Conservation (phyloP, 2,329 filamentous ascomycete genomes). For the Phaeosphaeriaceae sp. region DNA sequence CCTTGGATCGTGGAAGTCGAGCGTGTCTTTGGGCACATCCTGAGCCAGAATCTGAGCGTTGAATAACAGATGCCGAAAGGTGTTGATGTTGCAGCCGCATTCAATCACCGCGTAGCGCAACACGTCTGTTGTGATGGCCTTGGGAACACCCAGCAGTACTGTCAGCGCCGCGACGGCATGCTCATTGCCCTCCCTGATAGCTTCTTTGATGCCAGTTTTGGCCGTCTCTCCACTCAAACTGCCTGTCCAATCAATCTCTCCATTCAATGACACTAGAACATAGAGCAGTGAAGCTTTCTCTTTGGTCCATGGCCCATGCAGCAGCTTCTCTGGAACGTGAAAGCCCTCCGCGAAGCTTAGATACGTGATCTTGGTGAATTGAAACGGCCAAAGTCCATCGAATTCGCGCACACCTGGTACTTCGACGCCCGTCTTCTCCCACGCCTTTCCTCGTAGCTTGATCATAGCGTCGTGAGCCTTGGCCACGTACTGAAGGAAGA, state of each 20-base stretch:
- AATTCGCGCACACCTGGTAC: slow-evolving; percentile 33
- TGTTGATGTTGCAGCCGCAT: slow-evolving; percentile 36
- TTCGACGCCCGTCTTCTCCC: slow-evolving; percentile 35
- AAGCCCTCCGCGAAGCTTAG: slow-evolving; percentile 42
- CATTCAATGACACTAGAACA: slow-evolving; percentile 41
- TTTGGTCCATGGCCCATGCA: slow-evolving; percentile 44
- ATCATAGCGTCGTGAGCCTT: slow-evolving; percentile 38
- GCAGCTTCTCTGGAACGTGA: slow-evolving; percentile 42
- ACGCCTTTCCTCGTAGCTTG: slow-evolving; percentile 37
- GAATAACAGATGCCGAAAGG: slow-evolving; percentile 42
- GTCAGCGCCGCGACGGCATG: slow-evolving; percentile 43
- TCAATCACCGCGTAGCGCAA: slow-evolving; percentile 39
- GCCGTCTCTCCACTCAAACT: slow-evolving; percentile 44
- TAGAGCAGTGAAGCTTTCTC: slow-evolving; percentile 42
- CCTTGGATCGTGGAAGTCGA: slow-evolving; percentile 44
- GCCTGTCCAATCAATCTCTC: slow-evolving; percentile 44
- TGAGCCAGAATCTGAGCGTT: slow-evolving; percentile 41
- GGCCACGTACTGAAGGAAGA: slow-evolving; percentile 42
- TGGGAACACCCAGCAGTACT: slow-evolving; percentile 39
- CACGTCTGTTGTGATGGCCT: slow-evolving; percentile 36
- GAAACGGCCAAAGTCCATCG: slow-evolving; percentile 39
- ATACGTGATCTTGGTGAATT: slow-evolving; percentile 39
- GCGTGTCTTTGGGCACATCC: slow-evolving; percentile 14
- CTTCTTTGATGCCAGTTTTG: slow-evolving; percentile 38
- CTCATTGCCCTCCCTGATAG: slow-evolving; percentile 35